Evolutionary conservation across 345 rosid species (phyloP).

Genomic region (Eucalyptus erythrocorys): DNA sequence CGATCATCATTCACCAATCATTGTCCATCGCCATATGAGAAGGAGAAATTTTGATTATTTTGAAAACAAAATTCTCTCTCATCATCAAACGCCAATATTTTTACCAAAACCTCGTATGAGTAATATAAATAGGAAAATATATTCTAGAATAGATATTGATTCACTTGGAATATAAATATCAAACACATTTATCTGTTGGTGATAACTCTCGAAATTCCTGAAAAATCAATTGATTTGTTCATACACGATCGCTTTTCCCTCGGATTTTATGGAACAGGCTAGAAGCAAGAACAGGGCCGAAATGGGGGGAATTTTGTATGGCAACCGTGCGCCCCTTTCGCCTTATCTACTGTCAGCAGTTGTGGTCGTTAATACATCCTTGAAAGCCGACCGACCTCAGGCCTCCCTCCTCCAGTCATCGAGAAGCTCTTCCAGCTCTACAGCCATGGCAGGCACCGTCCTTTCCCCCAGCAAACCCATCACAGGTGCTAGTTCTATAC

Average conservation of each 20-base stretch:
- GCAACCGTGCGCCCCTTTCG: not conserved
- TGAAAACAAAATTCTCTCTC: no score
- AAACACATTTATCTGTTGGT: not conserved
- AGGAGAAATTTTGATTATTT: no score
- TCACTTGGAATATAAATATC: no score
- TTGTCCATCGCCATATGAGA: accelerated
- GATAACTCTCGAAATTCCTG: not conserved
- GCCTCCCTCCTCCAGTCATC: not conserved
- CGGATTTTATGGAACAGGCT: not conserved
- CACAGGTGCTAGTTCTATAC: slow-evolving; percentile 31
- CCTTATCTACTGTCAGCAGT: not conserved
- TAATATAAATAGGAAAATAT: no score
- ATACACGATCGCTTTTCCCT: not conserved
- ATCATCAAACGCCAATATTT: no score
- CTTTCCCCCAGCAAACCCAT: slow-evolving; percentile 49
- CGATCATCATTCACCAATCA: accelerated
- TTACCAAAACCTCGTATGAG: no score
- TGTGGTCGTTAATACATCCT: not conserved
- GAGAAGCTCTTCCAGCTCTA: not conserved
- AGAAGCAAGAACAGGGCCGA: not conserved
- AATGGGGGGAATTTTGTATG: not conserved
- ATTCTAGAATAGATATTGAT: no score
- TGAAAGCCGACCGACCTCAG: not conserved
- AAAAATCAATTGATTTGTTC: not conserved
- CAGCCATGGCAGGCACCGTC: slow-evolving; percentile 58